Evolutionary conservation across 2,329 filamentous ascomycete species (phyloP), one percentile per base, ranked within the genome.

Genomic region (Ilyonectria mors-panacis): DNA sequence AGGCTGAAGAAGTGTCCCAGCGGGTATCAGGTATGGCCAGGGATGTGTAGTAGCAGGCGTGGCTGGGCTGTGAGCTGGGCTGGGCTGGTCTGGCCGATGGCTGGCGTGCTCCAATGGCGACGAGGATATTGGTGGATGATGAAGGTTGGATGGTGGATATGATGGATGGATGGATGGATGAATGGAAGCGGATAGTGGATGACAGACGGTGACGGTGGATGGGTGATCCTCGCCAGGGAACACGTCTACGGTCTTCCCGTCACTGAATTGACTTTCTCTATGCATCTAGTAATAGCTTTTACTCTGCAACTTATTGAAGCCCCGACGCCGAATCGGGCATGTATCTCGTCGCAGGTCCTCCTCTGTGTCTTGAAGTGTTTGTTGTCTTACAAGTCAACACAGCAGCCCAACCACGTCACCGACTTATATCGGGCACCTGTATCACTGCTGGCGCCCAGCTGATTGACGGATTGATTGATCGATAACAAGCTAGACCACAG

Each of bases 291-390:
- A 26, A 48, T 48, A 48, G 21, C 12, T 12, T 12, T 2, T 33
- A 33, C 8, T 12, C 30, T 33, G 30, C 6, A 5, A 26, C 4
- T 26, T 23, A 48, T 48, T 26, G 21, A 28, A n/a, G 17, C 6
- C 37, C n/a, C 15, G 17, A n/a, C 13, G 5, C 39, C 17, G 39
- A 42, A 42, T 42, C 39, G 39, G 39, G 39, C 17, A 42, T 42
- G 28, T 62, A 50, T 62, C 39, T 62, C 59, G 50, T 54, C 28
- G 30, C 59, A 55, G 59, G 51, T 37, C 51, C 33, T 63, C 53
- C 51, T 47, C 30, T 12, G 8, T 26, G 26, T 26, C 26, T 6
- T 26, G 26, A 26, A 4, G 23, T 4, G 23, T 26, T 42, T 50
- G 23, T 53, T 55, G 59, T 62, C 59, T 48, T 37, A 37, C n/a